These are phyloP conservation scores for Cetraspora pellucida DNA, from an alignment of 192 early-diverging fungal species.

Conservation along the genomic window DNA sequence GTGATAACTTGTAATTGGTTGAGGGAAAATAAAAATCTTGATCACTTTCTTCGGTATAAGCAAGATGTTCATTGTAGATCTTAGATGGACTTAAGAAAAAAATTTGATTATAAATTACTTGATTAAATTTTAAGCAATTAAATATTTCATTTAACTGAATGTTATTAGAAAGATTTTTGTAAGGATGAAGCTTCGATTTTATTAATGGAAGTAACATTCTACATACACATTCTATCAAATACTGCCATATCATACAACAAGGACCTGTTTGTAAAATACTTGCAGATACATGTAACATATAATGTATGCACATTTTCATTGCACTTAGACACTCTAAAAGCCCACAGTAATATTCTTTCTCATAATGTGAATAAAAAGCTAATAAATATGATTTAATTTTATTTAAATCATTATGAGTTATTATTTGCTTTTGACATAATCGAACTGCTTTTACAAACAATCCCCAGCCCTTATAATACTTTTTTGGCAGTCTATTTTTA, in stretches of 20 bases:
- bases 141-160: not conserved
- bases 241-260: not conserved
- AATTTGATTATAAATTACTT: not conserved
- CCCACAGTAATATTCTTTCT: not conserved
- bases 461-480: not conserved
- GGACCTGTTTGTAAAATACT: not conserved
- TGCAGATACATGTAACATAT: not conserved
- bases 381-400: not conserved
- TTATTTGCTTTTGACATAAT: not conserved
- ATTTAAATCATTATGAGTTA: not conserved
- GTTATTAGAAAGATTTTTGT: conserved; percentile 6
- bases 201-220: not conserved
- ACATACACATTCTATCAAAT: not conserved
- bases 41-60: not conserved
- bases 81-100: not conserved
- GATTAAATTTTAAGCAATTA: not conserved
- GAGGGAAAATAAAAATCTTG: not conserved
- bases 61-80: not conserved
- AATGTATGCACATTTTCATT: conserved; percentile 6
- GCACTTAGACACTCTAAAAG: not conserved
- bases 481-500: not conserved
- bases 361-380: not conserved
- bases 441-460: not conserved
- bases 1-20: not conserved
- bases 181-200: not conserved